Percentiles rank a stretch among this genome's conserved stretches.
Evolutionary conservation across 768 basidiomycete genomes (phyloP).

Genomic region (Kondoa subrosea): DNA sequence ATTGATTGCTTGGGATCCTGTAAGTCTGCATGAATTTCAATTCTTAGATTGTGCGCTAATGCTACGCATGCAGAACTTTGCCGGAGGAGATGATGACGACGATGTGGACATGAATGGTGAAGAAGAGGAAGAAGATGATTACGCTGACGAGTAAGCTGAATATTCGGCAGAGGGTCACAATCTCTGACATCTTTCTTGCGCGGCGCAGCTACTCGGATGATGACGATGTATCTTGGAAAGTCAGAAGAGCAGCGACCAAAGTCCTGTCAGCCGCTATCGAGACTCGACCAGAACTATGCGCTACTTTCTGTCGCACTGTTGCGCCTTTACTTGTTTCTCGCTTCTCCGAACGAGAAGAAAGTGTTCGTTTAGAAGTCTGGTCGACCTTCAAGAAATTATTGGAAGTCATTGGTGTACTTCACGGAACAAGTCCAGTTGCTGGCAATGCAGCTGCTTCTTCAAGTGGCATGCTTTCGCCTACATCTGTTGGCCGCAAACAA

Average conservation of each 20-base stretch:
- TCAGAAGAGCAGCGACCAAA: slow-evolving; percentile 82
- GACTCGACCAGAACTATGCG: slow-evolving; percentile 75
- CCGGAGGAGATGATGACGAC: slow-evolving; percentile 22
- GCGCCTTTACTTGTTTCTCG: slow-evolving; percentile 78
- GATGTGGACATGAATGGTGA: slow-evolving; percentile 34
- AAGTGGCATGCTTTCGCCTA: neutral
- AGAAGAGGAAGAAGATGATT: slow-evolving; percentile 46
- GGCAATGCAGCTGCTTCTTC: slow-evolving; percentile 44
- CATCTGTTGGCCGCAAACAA: neutral
- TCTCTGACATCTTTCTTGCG: slow-evolving; percentile 36
- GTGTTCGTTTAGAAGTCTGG: slow-evolving; percentile 83
- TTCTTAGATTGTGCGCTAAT: neutral
- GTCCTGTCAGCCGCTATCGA: slow-evolving; percentile 65
- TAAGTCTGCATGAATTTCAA: neutral
- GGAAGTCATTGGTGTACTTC: slow-evolving; percentile 43
- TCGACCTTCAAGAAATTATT: slow-evolving; percentile 64
- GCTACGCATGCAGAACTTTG: slow-evolving; percentile 9
- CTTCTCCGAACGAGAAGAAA: slow-evolving; percentile 87
- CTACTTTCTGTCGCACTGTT: slow-evolving; percentile 60
- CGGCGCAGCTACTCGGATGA: slow-evolving; percentile 77
- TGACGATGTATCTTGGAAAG: slow-evolving; percentile 95
- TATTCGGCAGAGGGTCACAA: slow-evolving; percentile 65
- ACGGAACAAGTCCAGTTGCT: slow-evolving; percentile 40
- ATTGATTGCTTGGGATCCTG: slow-evolving; percentile 83
- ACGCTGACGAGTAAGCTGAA: slow-evolving; percentile 53